These are phyloP conservation scores for Ophiocordyceps camponoti-leonardi DNA, from an alignment of 2,329 filamentous ascomycete species.

Conservation along the genomic window DNA sequence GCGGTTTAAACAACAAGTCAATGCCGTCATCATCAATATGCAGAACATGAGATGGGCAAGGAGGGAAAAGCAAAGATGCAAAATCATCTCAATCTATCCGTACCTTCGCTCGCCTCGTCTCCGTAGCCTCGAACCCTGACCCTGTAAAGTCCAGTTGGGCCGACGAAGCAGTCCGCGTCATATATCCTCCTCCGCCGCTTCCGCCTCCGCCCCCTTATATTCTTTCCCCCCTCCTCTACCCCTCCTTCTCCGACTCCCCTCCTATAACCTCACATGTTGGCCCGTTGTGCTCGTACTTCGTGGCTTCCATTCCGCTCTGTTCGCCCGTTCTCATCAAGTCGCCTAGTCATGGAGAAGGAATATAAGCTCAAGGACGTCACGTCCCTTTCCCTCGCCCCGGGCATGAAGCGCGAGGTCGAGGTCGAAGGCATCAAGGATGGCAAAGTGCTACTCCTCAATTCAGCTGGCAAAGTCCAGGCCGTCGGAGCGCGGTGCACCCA, in stretches of 20 bases:
- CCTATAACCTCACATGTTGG: background rate
- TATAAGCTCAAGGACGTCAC: slow-evolving; percentile 62
- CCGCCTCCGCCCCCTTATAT: background rate
- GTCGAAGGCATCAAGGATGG: slow-evolving; percentile 76
- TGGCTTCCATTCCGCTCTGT: background rate
- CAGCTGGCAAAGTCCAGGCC: slow-evolving; percentile 59
- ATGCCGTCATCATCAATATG: background rate
- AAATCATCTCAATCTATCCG: background rate
- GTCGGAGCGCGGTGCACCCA: slow-evolving; percentile 75
- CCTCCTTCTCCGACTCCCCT: background rate
- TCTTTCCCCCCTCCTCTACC: background rate
- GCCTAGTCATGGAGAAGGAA: slow-evolving; percentile 32
- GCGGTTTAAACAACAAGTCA: background rate
- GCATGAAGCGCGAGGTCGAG: slow-evolving; percentile 76
- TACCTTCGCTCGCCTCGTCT: background rate
- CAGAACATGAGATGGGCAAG: background rate
- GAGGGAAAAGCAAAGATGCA: background rate
- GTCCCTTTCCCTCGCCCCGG: slow-evolving; percentile 56
- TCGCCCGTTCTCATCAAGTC: slow-evolving; percentile 2
- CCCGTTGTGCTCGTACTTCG: background rate
- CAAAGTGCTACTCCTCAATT: slow-evolving; percentile 75
- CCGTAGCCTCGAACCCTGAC: background rate
- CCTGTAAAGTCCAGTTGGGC: background rate
- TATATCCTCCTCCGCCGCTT: background rate
- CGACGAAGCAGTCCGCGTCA: background rate